A percentile compares a stretch with the other conserved stretches of the same genome.
Evolutionary conservation across 257 asterid species (phyloP).

Genomic region (Penstemon newberryi): DNA sequence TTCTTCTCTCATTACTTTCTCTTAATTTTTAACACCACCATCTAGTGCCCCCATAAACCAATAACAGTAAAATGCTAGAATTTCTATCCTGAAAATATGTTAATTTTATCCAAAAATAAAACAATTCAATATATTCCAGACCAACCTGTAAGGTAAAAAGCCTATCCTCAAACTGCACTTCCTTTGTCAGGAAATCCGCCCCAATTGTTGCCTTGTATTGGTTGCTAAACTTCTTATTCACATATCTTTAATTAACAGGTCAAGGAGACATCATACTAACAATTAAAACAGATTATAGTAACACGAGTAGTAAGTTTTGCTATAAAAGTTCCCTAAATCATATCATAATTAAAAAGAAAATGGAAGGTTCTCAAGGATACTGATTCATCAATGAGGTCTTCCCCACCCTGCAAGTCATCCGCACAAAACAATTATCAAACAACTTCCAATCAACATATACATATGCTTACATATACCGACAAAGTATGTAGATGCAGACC

Average conservation of each 20-base stretch:
- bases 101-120: neutral
- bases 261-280: slow-evolving; percentile 44
- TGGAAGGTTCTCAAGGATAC: slow-evolving; percentile 52
- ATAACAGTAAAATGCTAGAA: neutral
- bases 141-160: slow-evolving; percentile 91
- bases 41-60: slow-evolving; percentile 4
- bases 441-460: slow-evolving; percentile 15
- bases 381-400: slow-evolving; percentile 98
- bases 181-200: slow-evolving; percentile 96
- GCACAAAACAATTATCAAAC: neutral
- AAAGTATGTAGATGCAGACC: too few species aligned
- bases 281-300: slow-evolving; percentile 19
- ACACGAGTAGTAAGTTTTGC: neutral
- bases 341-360: slow-evolving; percentile 1
- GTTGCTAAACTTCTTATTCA: slow-evolving; percentile 92
- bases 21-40: neutral
- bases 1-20: neutral
- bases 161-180: slow-evolving; percentile 93
- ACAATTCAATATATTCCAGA: neutral
- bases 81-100: neutral
- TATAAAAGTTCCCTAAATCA: slow-evolving; percentile 1
- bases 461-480: too few species aligned
- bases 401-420: slow-evolving; percentile 80
- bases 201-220: slow-evolving; percentile 99
- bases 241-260: slow-evolving; percentile 65